Evolutionary conservation across 208 protist genomes (phyloP).

Genomic region (Histomonas meleagridis): DNA sequence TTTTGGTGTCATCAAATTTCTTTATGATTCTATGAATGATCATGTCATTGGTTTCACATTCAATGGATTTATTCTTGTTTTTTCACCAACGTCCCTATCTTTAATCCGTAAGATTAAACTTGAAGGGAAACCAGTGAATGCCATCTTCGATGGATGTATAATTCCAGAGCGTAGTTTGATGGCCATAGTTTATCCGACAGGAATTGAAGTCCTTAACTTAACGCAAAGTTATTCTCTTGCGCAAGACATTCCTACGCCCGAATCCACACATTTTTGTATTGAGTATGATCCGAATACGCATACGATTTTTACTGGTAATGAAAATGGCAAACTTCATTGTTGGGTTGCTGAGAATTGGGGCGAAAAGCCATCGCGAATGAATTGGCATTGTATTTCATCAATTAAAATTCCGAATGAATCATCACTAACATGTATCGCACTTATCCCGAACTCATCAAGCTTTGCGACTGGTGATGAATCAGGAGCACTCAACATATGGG

Average conservation of each 20-base stretch:
- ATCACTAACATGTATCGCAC: background rate
- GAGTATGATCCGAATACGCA: background rate
- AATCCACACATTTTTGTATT: slow-evolving; percentile 6
- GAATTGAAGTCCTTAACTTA: background rate
- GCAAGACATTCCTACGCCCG: slow-evolving; percentile 1
- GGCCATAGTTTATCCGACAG: background rate
- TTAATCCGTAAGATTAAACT: background rate
- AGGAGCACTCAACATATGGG: background rate
- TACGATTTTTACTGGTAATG: background rate
- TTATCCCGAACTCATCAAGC: background rate
- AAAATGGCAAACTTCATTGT: slow-evolving; percentile 1
- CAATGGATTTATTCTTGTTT: background rate
- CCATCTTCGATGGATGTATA: background rate
- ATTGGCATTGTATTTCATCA: background rate
- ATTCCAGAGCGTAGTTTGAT: background rate
- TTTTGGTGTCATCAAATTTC: background rate
- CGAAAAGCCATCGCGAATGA: slow-evolving; percentile 26
- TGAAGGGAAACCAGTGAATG: background rate
- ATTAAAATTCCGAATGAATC: background rate
- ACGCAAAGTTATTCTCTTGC: background rate
- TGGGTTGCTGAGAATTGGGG: slow-evolving; percentile 30
- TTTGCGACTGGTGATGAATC: slow-evolving; percentile 25
- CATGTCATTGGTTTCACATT: background rate
- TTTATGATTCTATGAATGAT: background rate
- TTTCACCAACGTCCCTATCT: background rate